Percentiles rank a stretch among this genome's conserved stretches.
Conservation (phyloP, 2,329 filamentous ascomycete genomes). For the Xylariaceae sp. region DNA sequence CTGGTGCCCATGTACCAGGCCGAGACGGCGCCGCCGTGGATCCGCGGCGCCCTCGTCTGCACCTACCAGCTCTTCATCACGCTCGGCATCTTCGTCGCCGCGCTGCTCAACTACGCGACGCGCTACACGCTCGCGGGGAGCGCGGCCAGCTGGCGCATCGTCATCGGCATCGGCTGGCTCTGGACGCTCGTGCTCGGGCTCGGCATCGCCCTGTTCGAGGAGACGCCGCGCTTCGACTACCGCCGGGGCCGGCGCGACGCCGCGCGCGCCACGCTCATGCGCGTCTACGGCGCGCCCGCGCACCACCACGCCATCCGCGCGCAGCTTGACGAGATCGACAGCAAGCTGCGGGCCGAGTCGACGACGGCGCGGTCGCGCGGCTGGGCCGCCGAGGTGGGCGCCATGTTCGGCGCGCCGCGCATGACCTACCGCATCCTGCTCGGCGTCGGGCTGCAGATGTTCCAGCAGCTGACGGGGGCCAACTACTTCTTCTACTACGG, state of each 20-base stretch:
- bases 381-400: slow-evolving; percentile 27
- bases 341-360: slow-evolving; percentile 43
- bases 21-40: slow-evolving; percentile 60
- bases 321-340: slow-evolving; percentile 38
- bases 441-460: slow-evolving; percentile 53
- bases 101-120: slow-evolving; percentile 57
- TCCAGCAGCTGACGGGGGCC: slow-evolving; percentile 62
- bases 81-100: slow-evolving; percentile 55
- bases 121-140: slow-evolving; percentile 30
- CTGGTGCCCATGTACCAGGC: slow-evolving; percentile 66
- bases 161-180: slow-evolving; percentile 45
- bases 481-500: slow-evolving; percentile 63
- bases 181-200: slow-evolving; percentile 41
- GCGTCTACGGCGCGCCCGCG: slow-evolving; percentile 33
- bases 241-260: slow-evolving; percentile 38
- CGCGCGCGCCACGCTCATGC: slow-evolving; percentile 39
- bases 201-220: slow-evolving; percentile 42
- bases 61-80: slow-evolving; percentile 68
- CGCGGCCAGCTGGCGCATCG: slow-evolving; percentile 53
- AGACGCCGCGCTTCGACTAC: slow-evolving; percentile 45
- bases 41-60: slow-evolving; percentile 58
- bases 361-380: slow-evolving; percentile 4
- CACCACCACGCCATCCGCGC: slow-evolving; percentile 14
- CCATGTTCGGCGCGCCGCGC: slow-evolving; percentile 56
- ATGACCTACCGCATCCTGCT: slow-evolving; percentile 57